Percentiles rank a stretch among this genome's conserved stretches.
phyloP scores from a whole-genome alignment of 805 yeast genomes.

The Barnettozyma siamensis region DNA sequence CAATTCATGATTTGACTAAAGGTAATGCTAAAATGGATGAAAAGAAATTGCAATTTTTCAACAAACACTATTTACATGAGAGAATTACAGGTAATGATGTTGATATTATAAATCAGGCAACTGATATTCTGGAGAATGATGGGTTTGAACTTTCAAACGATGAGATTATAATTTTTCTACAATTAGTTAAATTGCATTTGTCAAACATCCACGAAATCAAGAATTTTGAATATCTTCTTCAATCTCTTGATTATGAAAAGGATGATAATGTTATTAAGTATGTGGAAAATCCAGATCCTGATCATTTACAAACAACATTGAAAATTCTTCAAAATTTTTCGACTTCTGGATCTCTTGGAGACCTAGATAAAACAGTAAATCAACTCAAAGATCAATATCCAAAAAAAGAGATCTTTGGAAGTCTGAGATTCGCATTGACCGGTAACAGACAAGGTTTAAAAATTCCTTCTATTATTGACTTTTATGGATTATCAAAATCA shows the following conservation, averaged over 20 bases:
- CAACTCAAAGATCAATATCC: slow-evolving; percentile 19
- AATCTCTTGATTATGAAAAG: slow-evolving; percentile 18
- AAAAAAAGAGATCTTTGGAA: slow-evolving; percentile 44
- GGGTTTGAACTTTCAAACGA: slow-evolving; percentile 21
- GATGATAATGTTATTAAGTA: slow-evolving; percentile 28
- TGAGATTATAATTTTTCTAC: slow-evolving; percentile 36
- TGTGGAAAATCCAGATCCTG: slow-evolving; percentile 15
- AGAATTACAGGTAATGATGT: slow-evolving; percentile 36
- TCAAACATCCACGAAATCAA: slow-evolving; percentile 49
- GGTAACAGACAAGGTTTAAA: slow-evolving; percentile 69
- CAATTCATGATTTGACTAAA: slow-evolving; percentile 70
- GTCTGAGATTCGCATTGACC: slow-evolving; percentile 61
- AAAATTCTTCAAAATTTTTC: slow-evolving; percentile 13
- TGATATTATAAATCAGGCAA: slow-evolving; percentile 31
- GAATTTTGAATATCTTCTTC: slow-evolving; percentile 45
- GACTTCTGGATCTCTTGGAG: neutral
- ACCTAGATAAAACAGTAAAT: slow-evolving; percentile 6
- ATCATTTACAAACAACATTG: slow-evolving; percentile 8
- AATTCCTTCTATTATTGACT: slow-evolving; percentile 48
- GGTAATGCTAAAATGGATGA: slow-evolving; percentile 92
- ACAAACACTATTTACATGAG: slow-evolving; percentile 56
- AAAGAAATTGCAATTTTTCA: slow-evolving; percentile 68
- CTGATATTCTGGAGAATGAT: slow-evolving; percentile 14
- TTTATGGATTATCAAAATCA: slow-evolving; percentile 45
- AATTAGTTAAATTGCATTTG: slow-evolving; percentile 42